phyloP scores from a whole-genome alignment of 2,329 filamentous ascomycete genomes.

The Sphaerulina vaccinii region DNA sequence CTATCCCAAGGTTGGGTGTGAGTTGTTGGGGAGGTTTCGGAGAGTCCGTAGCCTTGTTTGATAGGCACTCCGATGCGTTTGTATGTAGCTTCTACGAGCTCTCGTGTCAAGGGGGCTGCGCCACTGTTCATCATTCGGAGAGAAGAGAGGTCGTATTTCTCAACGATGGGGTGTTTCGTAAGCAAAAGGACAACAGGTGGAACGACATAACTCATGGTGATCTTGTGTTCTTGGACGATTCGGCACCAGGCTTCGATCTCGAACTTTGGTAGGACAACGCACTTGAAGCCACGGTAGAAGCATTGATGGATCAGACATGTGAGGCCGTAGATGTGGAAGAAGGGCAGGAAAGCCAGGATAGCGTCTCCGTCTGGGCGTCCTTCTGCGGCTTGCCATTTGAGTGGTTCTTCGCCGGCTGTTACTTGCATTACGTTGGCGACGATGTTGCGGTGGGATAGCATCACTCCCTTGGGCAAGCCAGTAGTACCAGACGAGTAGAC shows the following conservation, averaged over 20 bases:
- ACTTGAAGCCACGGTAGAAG: constrained; percentile 63
- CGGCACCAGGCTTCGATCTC: constrained; percentile 76
- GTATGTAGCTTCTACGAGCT: constrained; percentile 76
- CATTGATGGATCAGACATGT: constrained; percentile 69
- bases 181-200: constrained; percentile 81
- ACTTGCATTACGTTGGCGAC: constrained; percentile 63
- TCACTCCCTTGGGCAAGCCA: constrained; percentile 73
- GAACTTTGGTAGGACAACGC: constrained; percentile 75
- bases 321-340: constrained; percentile 88
- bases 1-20: constrained; percentile 69
- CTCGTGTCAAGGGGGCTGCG: constrained; percentile 77
- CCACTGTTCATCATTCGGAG: constrained; percentile 84
- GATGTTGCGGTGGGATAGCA: constrained; percentile 80
- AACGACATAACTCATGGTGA: constrained; percentile 79
- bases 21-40: constrained; percentile 79
- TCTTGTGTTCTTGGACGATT: constrained; percentile 69
- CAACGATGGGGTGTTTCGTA: constrained; percentile 73
- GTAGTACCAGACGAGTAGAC: constrained; percentile 91
- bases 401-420: constrained; percentile 37
- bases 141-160: constrained; percentile 75
- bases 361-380: constrained; percentile 62
- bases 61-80: constrained; percentile 71
- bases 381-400: constrained; percentile 54
- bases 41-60: constrained; percentile 91
- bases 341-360: constrained; percentile 75